phyloP scores from a whole-genome alignment of 2,329 filamentous ascomycete species.

The Trichophyton equinum region DNA sequence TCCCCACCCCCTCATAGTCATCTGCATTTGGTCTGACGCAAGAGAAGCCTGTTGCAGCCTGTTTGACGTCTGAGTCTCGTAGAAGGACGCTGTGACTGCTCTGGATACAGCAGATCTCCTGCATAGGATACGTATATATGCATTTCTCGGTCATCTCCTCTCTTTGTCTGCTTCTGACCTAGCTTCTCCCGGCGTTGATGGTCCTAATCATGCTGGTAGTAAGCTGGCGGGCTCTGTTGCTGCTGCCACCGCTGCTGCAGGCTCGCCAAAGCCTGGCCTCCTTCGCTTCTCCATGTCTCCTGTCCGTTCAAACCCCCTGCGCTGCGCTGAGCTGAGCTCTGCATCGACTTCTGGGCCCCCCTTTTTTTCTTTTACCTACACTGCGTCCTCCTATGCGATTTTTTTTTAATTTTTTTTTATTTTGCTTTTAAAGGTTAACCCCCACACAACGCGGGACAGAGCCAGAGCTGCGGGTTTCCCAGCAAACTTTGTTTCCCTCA shows the following conservation, averaged over 20 bases:
- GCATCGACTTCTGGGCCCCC: conserved; percentile 7
- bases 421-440: background rate
- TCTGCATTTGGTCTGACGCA: conserved; percentile 36
- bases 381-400: background rate
- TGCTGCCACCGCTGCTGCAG: background rate
- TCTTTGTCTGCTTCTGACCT: conserved; percentile 17
- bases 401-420: background rate
- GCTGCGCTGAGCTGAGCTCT: background rate
- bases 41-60: conserved; percentile 44
- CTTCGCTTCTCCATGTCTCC: background rate
- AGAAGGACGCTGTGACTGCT: conserved; percentile 39
- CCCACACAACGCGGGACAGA: background rate
- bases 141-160: conserved; percentile 9
- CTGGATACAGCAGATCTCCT: conserved; percentile 37
- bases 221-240: conserved; percentile 4
- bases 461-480: background rate
- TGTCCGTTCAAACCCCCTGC: background rate
- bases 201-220: background rate
- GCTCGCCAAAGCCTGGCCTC: background rate
- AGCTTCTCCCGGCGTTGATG: too few species aligned
- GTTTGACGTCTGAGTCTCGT: conserved; percentile 25
- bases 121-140: conserved; percentile 31
- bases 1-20: conserved; percentile 39
- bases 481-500: background rate
- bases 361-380: conserved; percentile 14